Evolutionary conservation across 768 basidiomycete species (phyloP), one percentile per base, ranked within the genome.

Genomic region (Suillus plorans): DNA sequence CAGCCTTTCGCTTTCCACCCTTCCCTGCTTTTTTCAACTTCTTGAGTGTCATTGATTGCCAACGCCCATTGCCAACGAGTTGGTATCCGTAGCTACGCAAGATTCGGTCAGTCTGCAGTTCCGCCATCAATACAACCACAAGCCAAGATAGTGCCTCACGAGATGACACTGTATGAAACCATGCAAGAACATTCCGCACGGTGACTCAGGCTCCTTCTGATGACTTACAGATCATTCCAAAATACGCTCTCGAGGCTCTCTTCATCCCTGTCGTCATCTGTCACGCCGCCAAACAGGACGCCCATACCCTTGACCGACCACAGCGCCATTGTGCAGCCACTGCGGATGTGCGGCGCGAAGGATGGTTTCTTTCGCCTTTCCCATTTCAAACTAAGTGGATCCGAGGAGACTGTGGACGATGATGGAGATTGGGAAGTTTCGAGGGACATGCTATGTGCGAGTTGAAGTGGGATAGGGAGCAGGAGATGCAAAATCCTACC

Each of bases 221-320:
- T 25, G 25, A 74, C 86, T 66, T 66, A 93, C 92, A 96, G 67
- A 70, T 96, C 94, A 66, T 95, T 94, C 82, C 90, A 91, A 73
- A 97, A 97, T 2, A 89, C 81, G 66, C 91, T 94, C 64, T 94
- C 90, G 67, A 97, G 73, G 4, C 84, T 86, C 70, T 97, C 95
- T 73, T 97, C 95, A 44, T 84, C 84, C 22, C 81, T 87, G 69
- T 97, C 95, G 66, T 94, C 91, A 66, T 97, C 95, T 5, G 87
- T 90, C 0, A 97, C 95, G 4, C 89, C 95, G 14, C 95, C 95
- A 71, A 96, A 97, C 59, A 95, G 73, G 2, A 97, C 79, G 1
- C 94, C 93, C 63, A 85, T 88, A 31, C 78, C 80, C 69, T 87
- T 90, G 25, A 83, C 75, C 0, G 74, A 61, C 95, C 95, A 97